Percentiles rank a stretch among this genome's conserved stretches.
Evolutionary conservation across 139 green algal genomes (phyloP).

Genomic region (Dunaliella primolecta): DNA sequence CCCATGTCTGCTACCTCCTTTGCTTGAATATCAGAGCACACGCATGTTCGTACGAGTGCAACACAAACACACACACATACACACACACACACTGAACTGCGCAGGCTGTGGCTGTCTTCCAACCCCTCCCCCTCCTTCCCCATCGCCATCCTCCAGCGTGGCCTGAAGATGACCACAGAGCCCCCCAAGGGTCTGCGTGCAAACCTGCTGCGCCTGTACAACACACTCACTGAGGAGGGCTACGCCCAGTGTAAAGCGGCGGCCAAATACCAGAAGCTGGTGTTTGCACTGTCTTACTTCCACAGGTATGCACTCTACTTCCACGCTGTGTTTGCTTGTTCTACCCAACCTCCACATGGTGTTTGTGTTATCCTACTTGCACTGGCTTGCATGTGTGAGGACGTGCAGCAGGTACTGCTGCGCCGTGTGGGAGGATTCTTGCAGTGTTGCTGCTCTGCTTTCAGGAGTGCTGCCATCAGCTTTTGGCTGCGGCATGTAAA

Average conservation of each 20-base stretch:
- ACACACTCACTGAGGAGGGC: conserved; percentile 64
- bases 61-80: not conserved
- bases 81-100: not conserved
- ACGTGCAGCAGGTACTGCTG: not conserved
- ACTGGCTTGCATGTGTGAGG: not conserved
- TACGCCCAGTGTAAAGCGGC: conserved; percentile 53
- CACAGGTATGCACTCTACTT: conserved; percentile 64
- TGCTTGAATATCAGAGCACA: too few relatives aligned
- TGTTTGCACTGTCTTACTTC: conserved; percentile 86
- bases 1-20: too few relatives aligned
- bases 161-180: conserved; percentile 90
- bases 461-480: too few relatives aligned
- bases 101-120: conserved; percentile 77
- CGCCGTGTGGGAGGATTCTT: too few relatives aligned
- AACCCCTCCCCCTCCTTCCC: conserved; percentile 73
- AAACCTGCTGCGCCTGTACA: conserved; percentile 82
- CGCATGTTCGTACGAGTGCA: too few relatives aligned
- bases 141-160: conserved; percentile 80
- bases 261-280: conserved; percentile 81
- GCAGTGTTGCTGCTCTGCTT: too few relatives aligned
- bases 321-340: too few relatives aligned
- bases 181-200: conserved; percentile 82
- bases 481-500: too few relatives aligned
- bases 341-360: too few relatives aligned
- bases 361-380: not conserved